Evolutionary conservation across 169 alveolate species (phyloP).

Genomic region (Perkinsus olseni): DNA sequence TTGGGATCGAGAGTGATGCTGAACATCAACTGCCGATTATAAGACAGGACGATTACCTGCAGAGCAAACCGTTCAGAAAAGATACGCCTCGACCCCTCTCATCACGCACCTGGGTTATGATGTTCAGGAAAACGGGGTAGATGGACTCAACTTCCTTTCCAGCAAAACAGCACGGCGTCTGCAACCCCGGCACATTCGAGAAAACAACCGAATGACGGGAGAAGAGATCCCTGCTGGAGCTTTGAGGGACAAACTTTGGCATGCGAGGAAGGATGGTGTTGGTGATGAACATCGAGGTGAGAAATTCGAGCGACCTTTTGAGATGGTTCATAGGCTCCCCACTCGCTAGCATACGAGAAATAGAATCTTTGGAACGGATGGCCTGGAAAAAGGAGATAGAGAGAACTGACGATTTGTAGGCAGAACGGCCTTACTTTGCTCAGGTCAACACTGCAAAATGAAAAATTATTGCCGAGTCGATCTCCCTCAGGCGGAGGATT

Average conservation of each 20-base stretch:
- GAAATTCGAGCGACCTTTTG: not conserved
- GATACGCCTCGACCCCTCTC: not conserved
- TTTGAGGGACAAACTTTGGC: not conserved
- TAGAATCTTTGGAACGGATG: not conserved
- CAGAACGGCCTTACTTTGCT: not conserved
- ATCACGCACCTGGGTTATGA: not conserved
- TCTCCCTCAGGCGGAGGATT: not conserved
- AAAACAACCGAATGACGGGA: not conserved
- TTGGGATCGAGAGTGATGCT: not conserved
- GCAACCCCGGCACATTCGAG: not conserved
- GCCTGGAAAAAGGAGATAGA: not conserved
- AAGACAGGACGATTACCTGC: not conserved
- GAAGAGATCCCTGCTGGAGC: not conserved
- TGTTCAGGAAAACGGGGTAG: not conserved
- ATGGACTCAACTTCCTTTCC: not conserved
- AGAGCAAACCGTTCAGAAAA: not conserved
- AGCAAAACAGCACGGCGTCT: not conserved
- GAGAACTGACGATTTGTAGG: not conserved
- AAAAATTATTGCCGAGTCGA: not conserved
- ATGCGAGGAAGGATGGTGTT: not conserved
- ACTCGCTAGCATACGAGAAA: not conserved
- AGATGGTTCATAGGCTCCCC: not conserved
- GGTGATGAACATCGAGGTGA: not conserved
- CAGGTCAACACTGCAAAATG: not conserved
- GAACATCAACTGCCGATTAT: not conserved